A percentile compares a stretch with the other conserved stretches of the same genome.
phyloP scores from a whole-genome alignment of 2,329 filamentous ascomycete genomes.

The Fusarium sacchari region DNA sequence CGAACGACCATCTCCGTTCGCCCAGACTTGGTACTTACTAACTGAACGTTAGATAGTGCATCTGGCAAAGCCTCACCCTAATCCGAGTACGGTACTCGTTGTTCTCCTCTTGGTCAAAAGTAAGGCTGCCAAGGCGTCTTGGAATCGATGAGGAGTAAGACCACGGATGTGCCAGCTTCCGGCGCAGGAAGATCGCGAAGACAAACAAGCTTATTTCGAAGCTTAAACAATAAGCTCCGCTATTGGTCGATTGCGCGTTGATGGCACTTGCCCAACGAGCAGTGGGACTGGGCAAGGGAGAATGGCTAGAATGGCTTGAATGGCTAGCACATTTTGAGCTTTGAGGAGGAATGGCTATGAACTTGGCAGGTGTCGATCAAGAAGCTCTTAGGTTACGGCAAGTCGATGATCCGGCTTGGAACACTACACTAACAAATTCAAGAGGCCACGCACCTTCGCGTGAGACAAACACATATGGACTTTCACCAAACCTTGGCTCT shows the following conservation, averaged over 20 bases:
- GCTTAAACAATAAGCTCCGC: constrained; percentile 26
- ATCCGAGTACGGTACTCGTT: not conserved
- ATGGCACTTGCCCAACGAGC: not conserved
- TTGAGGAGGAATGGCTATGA: constrained; percentile 13
- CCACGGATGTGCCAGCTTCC: constrained; percentile 28
- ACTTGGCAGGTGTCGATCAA: constrained; percentile 37
- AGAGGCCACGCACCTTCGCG: not conserved
- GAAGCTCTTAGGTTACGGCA: constrained; percentile 17
- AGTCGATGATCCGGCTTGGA: constrained; percentile 40
- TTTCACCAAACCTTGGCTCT: not conserved
- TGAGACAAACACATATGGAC: not conserved
- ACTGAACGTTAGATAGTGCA: not conserved
- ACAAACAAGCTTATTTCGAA: constrained; percentile 45
- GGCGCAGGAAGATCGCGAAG: constrained; percentile 15
- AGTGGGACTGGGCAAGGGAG: constrained; percentile 7
- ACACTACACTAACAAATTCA: not conserved
- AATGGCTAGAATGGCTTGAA: not conserved
- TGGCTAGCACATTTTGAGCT: not conserved
- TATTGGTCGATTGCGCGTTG: not conserved
- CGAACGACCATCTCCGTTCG: constrained; percentile 16
- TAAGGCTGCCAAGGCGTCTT: constrained; percentile 6
- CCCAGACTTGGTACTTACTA: constrained; percentile 5
- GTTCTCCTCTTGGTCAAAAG: not conserved
- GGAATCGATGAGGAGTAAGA: not conserved
- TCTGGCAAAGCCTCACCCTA: not conserved